Conservation (phyloP, 345 rosid species). For the Erodium maritimum region DNA sequence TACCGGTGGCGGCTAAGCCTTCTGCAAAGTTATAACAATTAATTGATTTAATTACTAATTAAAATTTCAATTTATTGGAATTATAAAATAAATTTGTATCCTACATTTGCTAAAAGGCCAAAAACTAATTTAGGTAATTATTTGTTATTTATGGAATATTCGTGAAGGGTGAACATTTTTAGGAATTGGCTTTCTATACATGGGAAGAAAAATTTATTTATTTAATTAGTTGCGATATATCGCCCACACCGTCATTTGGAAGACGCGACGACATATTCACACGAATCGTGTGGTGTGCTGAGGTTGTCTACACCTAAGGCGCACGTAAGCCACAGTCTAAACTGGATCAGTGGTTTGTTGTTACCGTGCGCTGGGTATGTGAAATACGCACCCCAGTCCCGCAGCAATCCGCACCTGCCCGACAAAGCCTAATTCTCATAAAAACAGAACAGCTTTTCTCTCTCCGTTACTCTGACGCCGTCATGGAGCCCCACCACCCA, state of each 20-base stretch:
- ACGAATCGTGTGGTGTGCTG: conserved; percentile 16
- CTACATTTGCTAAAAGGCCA: too few relatives aligned
- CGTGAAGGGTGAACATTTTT: too few relatives aligned
- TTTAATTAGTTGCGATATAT: too few relatives aligned
- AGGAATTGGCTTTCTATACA: too few relatives aligned
- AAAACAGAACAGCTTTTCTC: conserved; percentile 29
- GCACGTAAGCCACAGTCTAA: background rate
- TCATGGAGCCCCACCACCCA: conserved; percentile 5
- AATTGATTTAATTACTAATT: too few relatives aligned
- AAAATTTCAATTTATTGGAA: too few relatives aligned
- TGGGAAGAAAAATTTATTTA: too few relatives aligned
- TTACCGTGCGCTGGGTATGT: conserved; percentile 4
- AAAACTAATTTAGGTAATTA: too few relatives aligned
- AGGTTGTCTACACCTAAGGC: background rate
- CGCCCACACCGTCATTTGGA: background rate
- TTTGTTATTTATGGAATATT: too few relatives aligned
- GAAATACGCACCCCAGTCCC: background rate
- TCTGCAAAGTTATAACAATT: too few relatives aligned
- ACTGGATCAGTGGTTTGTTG: conserved; percentile 4
- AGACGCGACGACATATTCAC: background rate
- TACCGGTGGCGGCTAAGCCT: too few relatives aligned
- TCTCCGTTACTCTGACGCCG: conserved; percentile 1
- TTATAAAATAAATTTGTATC: too few relatives aligned
- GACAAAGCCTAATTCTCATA: conserved; percentile 30
- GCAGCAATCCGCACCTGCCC: conserved; percentile 12